These are phyloP conservation scores for Dactylellina cionopaga DNA, from an alignment of 2,329 filamentous ascomycete genomes.

Conservation along the genomic window DNA sequence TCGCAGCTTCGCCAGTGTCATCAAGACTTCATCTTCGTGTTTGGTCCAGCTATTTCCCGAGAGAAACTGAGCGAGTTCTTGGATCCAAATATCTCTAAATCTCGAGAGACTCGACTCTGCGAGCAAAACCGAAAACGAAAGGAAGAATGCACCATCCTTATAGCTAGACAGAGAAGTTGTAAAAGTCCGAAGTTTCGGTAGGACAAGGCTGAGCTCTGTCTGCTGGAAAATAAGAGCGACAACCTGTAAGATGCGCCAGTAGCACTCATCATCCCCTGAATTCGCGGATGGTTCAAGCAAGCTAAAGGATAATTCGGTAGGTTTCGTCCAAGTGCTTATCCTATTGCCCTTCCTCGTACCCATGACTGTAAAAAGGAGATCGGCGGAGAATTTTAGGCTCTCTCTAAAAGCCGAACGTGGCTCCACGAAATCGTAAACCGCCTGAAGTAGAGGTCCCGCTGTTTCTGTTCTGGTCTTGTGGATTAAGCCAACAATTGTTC, in stretches of 20 bases:
- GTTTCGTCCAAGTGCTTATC: conserved; percentile 74
- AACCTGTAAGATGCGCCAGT: conserved; percentile 24
- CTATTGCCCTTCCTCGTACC: conserved; percentile 84
- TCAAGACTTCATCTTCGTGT: conserved; percentile 37
- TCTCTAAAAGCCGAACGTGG: conserved; percentile 58
- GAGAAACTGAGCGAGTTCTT: conserved; percentile 26
- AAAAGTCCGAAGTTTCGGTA: conserved; percentile 74
- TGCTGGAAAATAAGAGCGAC: conserved; percentile 59
- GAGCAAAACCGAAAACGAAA: conserved; percentile 85
- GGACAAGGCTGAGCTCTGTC: conserved; percentile 80
- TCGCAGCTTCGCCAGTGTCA: conserved; percentile 17
- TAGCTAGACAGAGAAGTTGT: conserved; percentile 71
- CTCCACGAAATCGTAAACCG: conserved; percentile 66
- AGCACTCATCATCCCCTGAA: conserved; percentile 25
- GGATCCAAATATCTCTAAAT: conserved; percentile 67
- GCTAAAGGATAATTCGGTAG: conserved; percentile 69
- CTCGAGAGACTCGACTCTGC: conserved; percentile 76
- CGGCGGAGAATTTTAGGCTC: conserved; percentile 65
- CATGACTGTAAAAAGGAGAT: conserved; percentile 74
- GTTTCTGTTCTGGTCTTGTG: conserved; percentile 81
- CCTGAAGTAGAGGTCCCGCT: conserved; percentile 74
- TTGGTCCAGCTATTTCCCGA: conserved; percentile 11
- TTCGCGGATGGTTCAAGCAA: conserved; percentile 64
- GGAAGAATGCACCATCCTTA: conserved; percentile 65
- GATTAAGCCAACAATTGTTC: conserved; percentile 80